Conservation (phyloP, 805 yeast species). For the Kodamaea jinghongensis region DNA sequence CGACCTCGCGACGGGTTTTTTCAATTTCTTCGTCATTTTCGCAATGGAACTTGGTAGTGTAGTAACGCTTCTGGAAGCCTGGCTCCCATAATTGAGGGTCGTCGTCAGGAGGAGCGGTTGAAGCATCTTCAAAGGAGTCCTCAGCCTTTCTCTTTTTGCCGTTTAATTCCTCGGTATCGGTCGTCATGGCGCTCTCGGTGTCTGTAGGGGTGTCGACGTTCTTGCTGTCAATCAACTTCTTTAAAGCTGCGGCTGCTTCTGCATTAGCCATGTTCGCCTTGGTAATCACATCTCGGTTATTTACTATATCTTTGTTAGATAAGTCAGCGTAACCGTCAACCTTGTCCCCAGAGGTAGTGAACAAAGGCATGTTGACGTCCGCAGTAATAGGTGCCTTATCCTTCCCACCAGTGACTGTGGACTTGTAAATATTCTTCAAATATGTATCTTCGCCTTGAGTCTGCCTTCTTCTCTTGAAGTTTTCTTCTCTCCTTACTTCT, state of each 20-base stretch:
- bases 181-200: constrained; percentile 1
- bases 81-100: constrained; percentile 72
- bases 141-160: constrained; percentile 10
- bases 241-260: constrained; percentile 62
- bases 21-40: constrained; percentile 52
- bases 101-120: constrained; percentile 37
- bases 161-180: background rate
- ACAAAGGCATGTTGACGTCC: constrained; percentile 68
- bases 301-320: constrained; percentile 68
- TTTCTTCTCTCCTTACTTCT: constrained; percentile 68
- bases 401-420: constrained; percentile 65
- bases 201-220: constrained; percentile 22
- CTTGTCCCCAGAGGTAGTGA: constrained; percentile 69
- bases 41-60: constrained; percentile 67
- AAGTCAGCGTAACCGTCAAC: constrained; percentile 65
- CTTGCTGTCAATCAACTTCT: constrained; percentile 33
- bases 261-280: constrained; percentile 70
- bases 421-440: constrained; percentile 42
- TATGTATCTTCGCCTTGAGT: constrained; percentile 44
- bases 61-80: constrained; percentile 83
- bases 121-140: constrained; percentile 25
- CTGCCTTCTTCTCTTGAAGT: constrained; percentile 54
- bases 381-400: constrained; percentile 75
- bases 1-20: constrained; percentile 56
- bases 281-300: constrained; percentile 57